Evolutionary conservation across 345 rosid species (phyloP), one percentile per base, ranked within the genome.

Genomic region (Populus simonii): DNA sequence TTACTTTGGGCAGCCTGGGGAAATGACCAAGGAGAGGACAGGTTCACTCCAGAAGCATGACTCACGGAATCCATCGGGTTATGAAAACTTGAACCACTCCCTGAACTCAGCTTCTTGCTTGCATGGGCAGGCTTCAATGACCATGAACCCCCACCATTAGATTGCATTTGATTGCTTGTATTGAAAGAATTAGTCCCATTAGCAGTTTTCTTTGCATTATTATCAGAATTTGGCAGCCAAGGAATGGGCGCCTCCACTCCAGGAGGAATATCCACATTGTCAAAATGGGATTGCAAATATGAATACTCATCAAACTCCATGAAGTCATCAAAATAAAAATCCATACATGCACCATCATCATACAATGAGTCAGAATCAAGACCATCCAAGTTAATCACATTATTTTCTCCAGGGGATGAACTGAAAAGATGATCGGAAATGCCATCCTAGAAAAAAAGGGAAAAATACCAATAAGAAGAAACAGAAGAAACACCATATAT

Each of bases 161-260:
- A 38, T 41, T 70, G 23, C 45, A 29, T 41, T 73, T 41, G 68
- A 72, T 68, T 49, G 23, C 57, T 63, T 39, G 35, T 77, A 85
- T 17, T 22, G 23, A 65, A 70, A 31, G 81, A 51, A 55, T 63
- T 69, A 78, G 76, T 82, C 77, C 76, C 84, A 73, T 74, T 76
- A 66, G 55, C 72, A 36, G 76, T 43, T 11, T 79, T 79, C 66
- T 73, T 29, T 71, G 80, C 75, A 67, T 82, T 53, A 20, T 78
- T 76, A 70, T 78, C 18, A 53, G 85, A 83, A 81, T 80, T 78
- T 3, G 87, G 71, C 74, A 90, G 85, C 90, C 89, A 88, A 57
- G 97, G 94, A 77, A 94, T 82, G 2, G 92, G 33, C 47, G 87
- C 90, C 86, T 94, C 98, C 81, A 94, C 97, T 49, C 89, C 94